Evolutionary conservation across 1,284 basidiomycete species (phyloP).

Genomic region (Pulveroboletus sp.): DNA sequence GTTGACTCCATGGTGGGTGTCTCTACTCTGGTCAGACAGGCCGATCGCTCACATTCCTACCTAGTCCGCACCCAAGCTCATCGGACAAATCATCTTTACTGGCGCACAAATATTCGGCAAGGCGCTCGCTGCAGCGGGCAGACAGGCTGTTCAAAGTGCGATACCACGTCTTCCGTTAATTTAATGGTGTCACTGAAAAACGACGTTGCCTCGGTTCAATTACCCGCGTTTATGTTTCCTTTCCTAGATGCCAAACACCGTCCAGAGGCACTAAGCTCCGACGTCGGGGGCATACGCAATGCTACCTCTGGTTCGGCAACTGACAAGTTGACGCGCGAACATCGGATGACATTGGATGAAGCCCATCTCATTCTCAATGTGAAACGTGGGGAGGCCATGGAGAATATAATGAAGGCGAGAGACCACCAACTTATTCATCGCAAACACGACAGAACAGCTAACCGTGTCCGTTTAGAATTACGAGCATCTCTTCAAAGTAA

Average conservation of each 20-base stretch:
- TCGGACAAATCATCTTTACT: slow-evolving; percentile 83
- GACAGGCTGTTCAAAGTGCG: slow-evolving; percentile 92
- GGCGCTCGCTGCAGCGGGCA: slow-evolving; percentile 88
- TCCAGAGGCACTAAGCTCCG: slow-evolving; percentile 62
- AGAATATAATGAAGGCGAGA: slow-evolving; percentile 73
- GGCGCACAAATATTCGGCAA: slow-evolving; percentile 87
- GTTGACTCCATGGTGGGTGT: slow-evolving; percentile 30
- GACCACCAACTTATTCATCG: background rate
- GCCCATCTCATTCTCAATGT: slow-evolving; percentile 92
- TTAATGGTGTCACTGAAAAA: slow-evolving; percentile 7
- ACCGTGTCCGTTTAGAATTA: slow-evolving; percentile 66
- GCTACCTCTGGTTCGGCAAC: slow-evolving; percentile 73
- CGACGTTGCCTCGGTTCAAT: background rate
- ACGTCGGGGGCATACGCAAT: slow-evolving; percentile 70
- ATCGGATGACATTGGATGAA: slow-evolving; percentile 95
- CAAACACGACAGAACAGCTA: slow-evolving; percentile 2
- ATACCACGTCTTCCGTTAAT: slow-evolving; percentile 19
- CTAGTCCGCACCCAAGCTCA: slow-evolving; percentile 72
- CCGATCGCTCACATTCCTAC: background rate
- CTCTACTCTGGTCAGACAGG: background rate
- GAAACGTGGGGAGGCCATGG: slow-evolving; percentile 74
- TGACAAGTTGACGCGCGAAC: slow-evolving; percentile 78
- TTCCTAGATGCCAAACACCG: slow-evolving; percentile 76
- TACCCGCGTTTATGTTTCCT: background rate
- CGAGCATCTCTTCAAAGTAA: slow-evolving; percentile 89